A percentile compares a stretch with the other conserved stretches of the same genome.
Evolutionary conservation across 805 yeast species (phyloP).

Genomic region (Yamadazyma ubonensis): DNA sequence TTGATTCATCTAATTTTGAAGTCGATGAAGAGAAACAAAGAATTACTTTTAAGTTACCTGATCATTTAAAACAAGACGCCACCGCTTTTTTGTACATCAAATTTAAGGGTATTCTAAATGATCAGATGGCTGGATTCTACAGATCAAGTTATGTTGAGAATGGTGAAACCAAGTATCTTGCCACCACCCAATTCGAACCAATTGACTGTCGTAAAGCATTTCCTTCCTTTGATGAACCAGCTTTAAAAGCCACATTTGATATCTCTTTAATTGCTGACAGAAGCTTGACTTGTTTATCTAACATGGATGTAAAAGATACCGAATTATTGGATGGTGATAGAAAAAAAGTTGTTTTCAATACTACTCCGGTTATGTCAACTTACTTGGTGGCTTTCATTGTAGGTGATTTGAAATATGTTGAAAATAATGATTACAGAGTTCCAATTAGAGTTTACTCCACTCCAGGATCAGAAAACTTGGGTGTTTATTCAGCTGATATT

Average conservation of each 20-base stretch:
- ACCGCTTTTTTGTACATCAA: slow-evolving; percentile 47
- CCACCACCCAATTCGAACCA: slow-evolving; percentile 85
- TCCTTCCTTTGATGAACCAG: slow-evolving; percentile 78
- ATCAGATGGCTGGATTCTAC: slow-evolving; percentile 82
- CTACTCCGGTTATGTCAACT: slow-evolving; percentile 84
- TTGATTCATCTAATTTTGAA: slow-evolving; percentile 18
- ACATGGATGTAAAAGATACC: slow-evolving; percentile 63
- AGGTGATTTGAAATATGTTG: slow-evolving; percentile 76
- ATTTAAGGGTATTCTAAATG: slow-evolving; percentile 65
- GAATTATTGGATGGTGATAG: slow-evolving; percentile 40
- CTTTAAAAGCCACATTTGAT: slow-evolving; percentile 71
- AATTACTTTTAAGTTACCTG: slow-evolving; percentile 39
- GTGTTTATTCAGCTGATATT: slow-evolving; percentile 68
- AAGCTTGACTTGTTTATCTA: slow-evolving; percentile 59
- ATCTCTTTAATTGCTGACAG: slow-evolving; percentile 58
- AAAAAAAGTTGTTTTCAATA: slow-evolving; percentile 61
- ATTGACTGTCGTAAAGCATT: slow-evolving; percentile 85
- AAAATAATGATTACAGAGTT: slow-evolving; percentile 60
- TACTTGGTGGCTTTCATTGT: slow-evolving; percentile 80
- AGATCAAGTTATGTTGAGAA: slow-evolving; percentile 63
- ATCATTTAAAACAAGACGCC: slow-evolving; percentile 34
- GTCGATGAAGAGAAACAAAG: slow-evolving; percentile 40
- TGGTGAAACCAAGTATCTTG: slow-evolving; percentile 67
- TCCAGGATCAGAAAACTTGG: slow-evolving; percentile 70
- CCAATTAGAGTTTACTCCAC: slow-evolving; percentile 83